Percentiles rank a stretch among this genome's conserved stretches.
These are phyloP conservation scores for Puccinia polysora DNA, from an alignment of 1,284 basidiomycete genomes.

Conservation along the genomic window DNA sequence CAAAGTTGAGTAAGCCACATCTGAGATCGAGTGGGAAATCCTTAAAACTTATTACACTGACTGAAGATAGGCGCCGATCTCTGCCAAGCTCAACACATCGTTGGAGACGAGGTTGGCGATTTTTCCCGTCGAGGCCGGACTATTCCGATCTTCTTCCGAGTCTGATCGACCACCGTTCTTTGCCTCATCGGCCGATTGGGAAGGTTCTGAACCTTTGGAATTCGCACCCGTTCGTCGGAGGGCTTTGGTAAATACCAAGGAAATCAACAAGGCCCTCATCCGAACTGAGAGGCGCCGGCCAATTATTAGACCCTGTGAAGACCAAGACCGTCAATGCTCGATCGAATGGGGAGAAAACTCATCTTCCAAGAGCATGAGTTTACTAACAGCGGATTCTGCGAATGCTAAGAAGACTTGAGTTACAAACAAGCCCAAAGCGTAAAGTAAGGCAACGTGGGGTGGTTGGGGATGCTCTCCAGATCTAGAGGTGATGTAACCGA, in stretches of 20 bases:
- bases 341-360: not conserved
- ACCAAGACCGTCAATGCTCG: not conserved
- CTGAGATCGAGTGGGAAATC: not conserved
- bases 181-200: constrained; percentile 52
- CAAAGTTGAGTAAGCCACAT: constrained; percentile 50
- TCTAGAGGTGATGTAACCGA: constrained; percentile 55
- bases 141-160: constrained; percentile 45
- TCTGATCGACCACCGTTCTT: constrained; percentile 26
- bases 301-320: constrained; percentile 23
- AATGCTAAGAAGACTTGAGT: constrained; percentile 53
- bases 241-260: constrained; percentile 59
- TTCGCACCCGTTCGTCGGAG: constrained; percentile 56
- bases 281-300: constrained; percentile 44
- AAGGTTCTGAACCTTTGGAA: not conserved
- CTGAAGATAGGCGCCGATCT: constrained; percentile 35
- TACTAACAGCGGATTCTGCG: constrained; percentile 26
- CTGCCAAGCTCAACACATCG: constrained; percentile 55
- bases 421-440: constrained; percentile 56
- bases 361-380: not conserved
- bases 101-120: constrained; percentile 59
- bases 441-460: constrained; percentile 57
- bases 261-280: constrained; percentile 56
- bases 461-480: constrained; percentile 52
- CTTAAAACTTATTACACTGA: not conserved
- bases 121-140: constrained; percentile 56